Conservation (phyloP, 257 asterid species). For the Solanum etuberosum region DNA sequence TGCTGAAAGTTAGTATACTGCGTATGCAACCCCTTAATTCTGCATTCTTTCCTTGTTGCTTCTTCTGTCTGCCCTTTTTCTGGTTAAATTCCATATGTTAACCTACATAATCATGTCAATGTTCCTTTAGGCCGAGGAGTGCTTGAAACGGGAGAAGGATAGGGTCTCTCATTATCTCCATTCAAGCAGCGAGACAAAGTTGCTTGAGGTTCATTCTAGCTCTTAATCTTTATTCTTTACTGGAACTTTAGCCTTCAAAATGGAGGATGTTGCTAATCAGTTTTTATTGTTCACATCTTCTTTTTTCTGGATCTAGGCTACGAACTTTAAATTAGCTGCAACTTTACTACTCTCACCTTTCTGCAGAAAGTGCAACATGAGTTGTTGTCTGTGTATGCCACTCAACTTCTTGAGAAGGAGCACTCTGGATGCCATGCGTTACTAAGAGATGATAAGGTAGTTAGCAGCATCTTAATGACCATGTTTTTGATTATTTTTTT, state of each 20-base stretch:
- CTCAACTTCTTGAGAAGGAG: conserved; percentile 94
- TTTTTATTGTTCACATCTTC: background rate
- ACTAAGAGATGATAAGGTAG: conserved; percentile 95
- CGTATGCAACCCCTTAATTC: background rate
- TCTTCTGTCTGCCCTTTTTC: background rate
- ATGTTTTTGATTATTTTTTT: background rate
- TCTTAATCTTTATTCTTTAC: background rate
- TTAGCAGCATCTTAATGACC: background rate
- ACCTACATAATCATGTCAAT: background rate
- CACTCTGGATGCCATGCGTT: conserved; percentile 94
- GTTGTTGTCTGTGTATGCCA: conserved; percentile 80
- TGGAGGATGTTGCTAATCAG: background rate
- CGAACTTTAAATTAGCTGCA: background rate
- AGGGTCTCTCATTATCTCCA: conserved; percentile 93
- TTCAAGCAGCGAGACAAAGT: conserved; percentile 81
- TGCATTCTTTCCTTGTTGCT: background rate
- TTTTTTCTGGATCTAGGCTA: background rate
- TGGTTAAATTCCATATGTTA: background rate
- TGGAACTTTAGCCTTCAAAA: background rate
- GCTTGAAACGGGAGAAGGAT: conserved; percentile 73
- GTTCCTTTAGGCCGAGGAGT: conserved; percentile 70
- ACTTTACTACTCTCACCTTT: background rate
- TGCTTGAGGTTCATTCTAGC: conserved; percentile 77
- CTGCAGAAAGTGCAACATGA: conserved; percentile 79
- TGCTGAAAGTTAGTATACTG: conserved; percentile 53